Evolutionary conservation across 176 grass and related monocot genomes (phyloP), one percentile per base, ranked within the genome.

Genomic region (Musa itinerans): DNA sequence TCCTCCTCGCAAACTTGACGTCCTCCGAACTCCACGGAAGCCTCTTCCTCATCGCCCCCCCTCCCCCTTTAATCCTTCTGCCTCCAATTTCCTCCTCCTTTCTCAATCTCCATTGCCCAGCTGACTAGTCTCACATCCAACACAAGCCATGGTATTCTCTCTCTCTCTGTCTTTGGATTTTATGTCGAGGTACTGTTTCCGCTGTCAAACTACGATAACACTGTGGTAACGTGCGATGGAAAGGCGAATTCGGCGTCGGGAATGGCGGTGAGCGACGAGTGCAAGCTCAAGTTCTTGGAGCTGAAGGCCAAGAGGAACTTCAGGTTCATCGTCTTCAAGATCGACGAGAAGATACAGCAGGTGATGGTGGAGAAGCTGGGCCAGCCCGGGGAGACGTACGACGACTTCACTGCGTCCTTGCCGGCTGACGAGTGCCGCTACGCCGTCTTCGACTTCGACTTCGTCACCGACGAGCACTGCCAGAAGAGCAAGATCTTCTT

Each of bases 401-500:
- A 78, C 14, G 76, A 56, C 26, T 78, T 78, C 76, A 15, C 52
- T 53, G 64, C 52, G 12, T 56, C 64, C 52, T 48, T 78, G 24
- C 76, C 76, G 2, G 1, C 51, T 9, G 25, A 78, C 8, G 65
- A 78, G 25, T 78, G 76, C 65, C 76, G 76, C 64, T 78, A 78
- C 1, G 76, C 76, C 0, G 76, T 78, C 63, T 78, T 78, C 51
- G 76, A 78, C 22, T 78, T 78, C 11, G 76, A 78, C 4, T 78
- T 78, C 17, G 65, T 78, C 65, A 78, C 76, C 13, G 51, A 56
- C 23, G 78, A 80, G 78, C 72, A 80, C n/a, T 80, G 78, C 65
- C 78, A 80, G 22, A 80, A 80, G 78, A 80, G 78, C 78, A 80
- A 80, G 68, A 80, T 80, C 68, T 72, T 80, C 78, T 80, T 80